Conservation (phyloP, 2,329 filamentous ascomycete genomes). For the Talaromyces pinophilus region DNA sequence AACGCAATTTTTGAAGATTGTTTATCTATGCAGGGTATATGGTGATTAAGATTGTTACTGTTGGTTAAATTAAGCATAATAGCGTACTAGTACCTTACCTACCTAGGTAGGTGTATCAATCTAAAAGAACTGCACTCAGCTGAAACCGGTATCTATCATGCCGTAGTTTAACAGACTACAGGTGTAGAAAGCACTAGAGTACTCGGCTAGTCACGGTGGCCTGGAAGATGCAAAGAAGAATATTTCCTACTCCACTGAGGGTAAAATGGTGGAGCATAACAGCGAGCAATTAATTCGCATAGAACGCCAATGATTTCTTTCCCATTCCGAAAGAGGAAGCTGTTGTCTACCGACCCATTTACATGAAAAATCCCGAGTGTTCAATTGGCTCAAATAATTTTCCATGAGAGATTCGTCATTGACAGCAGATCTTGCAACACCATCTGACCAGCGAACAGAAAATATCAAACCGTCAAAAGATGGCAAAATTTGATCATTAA, state of each 20-base stretch:
- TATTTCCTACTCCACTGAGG: neutral
- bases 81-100: no score
- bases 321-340: neutral
- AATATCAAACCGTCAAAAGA: neutral
- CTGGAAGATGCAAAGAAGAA: neutral
- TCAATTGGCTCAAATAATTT: neutral
- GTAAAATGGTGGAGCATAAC: neutral
- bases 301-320: neutral
- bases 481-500: neutral
- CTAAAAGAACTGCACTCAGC: no score
- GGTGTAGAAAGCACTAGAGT: no score
- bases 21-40: no score
- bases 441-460: neutral
- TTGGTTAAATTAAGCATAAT: no score
- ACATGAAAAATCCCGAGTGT: neutral
- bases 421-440: neutral
- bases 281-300: neutral
- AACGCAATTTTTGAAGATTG: no score
- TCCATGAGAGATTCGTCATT: neutral
- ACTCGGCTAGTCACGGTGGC: neutral
- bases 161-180: no score
- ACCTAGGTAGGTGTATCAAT: no score
- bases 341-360: neutral
- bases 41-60: no score
- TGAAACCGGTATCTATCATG: no score